Evolutionary conservation across 1,284 basidiomycete species (phyloP).

Genomic region (Melanopsichium pennsylvanicum): DNA sequence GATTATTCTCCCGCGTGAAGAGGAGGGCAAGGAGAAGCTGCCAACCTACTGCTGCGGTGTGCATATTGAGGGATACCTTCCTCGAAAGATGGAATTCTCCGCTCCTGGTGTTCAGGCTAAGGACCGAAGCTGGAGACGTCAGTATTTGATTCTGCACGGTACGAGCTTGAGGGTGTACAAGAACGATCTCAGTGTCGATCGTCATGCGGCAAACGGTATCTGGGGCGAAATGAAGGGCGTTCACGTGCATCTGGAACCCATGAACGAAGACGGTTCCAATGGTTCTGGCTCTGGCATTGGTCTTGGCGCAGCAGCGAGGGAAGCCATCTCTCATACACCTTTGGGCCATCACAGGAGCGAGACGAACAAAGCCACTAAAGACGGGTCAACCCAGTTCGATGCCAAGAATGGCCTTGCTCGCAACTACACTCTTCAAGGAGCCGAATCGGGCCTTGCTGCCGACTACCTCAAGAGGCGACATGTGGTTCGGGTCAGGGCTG

Average conservation of each 20-base stretch:
- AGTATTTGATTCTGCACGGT: slow-evolving; percentile 89
- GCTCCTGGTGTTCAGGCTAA: slow-evolving; percentile 83
- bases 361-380: too few relatives aligned
- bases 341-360: slow-evolving; percentile 13
- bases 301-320: slow-evolving; percentile 33
- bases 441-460: slow-evolving; percentile 90
- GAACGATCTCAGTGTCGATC: slow-evolving; percentile 66
- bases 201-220: slow-evolving; percentile 64
- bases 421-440: slow-evolving; percentile 84
- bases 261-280: slow-evolving; percentile 53
- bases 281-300: slow-evolving; percentile 25
- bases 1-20: slow-evolving; percentile 54
- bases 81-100: slow-evolving; percentile 92
- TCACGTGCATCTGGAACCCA: slow-evolving; percentile 56
- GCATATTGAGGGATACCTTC: slow-evolving; percentile 83
- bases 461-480: slow-evolving; percentile 94
- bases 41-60: slow-evolving; percentile 86
- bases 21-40: slow-evolving; percentile 81
- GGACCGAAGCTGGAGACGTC: slow-evolving; percentile 89
- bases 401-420: slow-evolving; percentile 67
- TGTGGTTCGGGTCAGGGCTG: slow-evolving; percentile 89
- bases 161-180: slow-evolving; percentile 86
- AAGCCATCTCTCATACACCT: slow-evolving; percentile 42
- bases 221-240: slow-evolving; percentile 63
- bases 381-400: slow-evolving; percentile 27